These are phyloP conservation scores for Arabis alpina DNA, from an alignment of 345 rosid genomes.

Conservation along the genomic window DNA sequence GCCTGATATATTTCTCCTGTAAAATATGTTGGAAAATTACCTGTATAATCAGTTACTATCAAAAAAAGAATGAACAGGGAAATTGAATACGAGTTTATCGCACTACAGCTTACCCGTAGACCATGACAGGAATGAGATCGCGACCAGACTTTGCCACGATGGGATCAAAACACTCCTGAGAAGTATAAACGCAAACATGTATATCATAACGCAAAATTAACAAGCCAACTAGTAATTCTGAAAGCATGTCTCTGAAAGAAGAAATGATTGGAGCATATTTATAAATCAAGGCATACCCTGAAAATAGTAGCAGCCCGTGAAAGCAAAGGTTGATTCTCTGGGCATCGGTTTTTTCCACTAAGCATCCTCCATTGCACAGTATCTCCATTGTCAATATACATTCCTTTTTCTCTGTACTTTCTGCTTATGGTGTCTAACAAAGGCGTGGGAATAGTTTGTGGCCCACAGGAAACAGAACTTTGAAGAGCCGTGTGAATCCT, in stretches of 20 bases:
- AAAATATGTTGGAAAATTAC: conserved; percentile 7
- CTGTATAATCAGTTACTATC: conserved; percentile 15
- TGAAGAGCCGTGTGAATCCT: conserved; percentile 60
- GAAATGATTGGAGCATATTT: conserved; percentile 12
- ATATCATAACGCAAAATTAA: conserved; percentile 13
- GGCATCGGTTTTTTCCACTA: conserved; percentile 57
- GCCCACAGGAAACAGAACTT: conserved; percentile 57
- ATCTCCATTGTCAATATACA: conserved; percentile 52
- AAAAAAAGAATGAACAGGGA: conserved; percentile 5
- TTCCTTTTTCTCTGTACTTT: conserved; percentile 67
- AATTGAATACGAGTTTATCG: background rate
- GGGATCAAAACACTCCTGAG: conserved; percentile 94
- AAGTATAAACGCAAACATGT: conserved; percentile 23
- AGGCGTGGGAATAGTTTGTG: conserved; percentile 52
- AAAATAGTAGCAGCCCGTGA: conserved; percentile 75
- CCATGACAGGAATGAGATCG: conserved; percentile 93
- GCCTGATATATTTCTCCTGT: conserved; percentile 85
- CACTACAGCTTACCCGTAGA: conserved; percentile 66
- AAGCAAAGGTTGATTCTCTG: conserved; percentile 51
- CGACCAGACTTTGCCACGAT: conserved; percentile 65
- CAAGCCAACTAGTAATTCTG: conserved; percentile 2
- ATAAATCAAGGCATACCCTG: conserved; percentile 54
- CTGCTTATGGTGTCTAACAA: conserved; percentile 54
- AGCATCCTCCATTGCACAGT: conserved; percentile 61
- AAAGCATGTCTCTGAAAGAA: too few relatives aligned